These are phyloP conservation scores for Metschnikowia bowlesiae DNA, from an alignment of 805 yeast species.

Conservation along the genomic window DNA sequence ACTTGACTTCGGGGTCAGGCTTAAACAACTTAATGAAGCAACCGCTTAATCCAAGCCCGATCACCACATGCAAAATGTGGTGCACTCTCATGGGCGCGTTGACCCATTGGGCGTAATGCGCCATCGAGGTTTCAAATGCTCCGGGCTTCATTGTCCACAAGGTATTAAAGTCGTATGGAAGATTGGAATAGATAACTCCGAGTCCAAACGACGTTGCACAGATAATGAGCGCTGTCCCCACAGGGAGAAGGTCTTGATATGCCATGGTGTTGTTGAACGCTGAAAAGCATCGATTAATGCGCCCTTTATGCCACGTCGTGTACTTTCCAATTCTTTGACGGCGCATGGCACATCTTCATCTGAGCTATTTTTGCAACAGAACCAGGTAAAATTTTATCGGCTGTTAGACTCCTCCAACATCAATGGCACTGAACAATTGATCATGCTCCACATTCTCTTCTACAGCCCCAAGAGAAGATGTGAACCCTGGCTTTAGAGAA, in stretches of 20 bases:
- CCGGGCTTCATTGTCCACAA: conserved; percentile 56
- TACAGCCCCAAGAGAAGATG: too few relatives aligned
- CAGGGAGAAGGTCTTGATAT: conserved; percentile 44
- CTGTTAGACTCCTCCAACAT: too few relatives aligned
- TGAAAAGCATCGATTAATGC: neutral
- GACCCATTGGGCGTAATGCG: conserved; percentile 76
- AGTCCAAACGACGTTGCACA: conserved; percentile 70
- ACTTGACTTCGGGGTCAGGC: conserved; percentile 79
- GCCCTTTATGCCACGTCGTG: neutral
- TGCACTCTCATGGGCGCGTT: conserved; percentile 54
- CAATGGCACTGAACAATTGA: too few relatives aligned
- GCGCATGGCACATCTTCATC: too few relatives aligned
- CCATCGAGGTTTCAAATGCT: conserved; percentile 58
- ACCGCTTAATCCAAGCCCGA: conserved; percentile 66
- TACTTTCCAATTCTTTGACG: neutral
- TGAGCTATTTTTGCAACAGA: too few relatives aligned
- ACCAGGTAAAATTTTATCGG: too few relatives aligned
- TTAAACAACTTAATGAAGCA: conserved; percentile 73
- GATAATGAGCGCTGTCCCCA: conserved; percentile 40
- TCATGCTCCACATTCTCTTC: too few relatives aligned
- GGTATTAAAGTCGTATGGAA: conserved; percentile 76
- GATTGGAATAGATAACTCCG: conserved; percentile 74
- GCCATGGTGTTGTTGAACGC: conserved; percentile 14
- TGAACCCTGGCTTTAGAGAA: too few relatives aligned
- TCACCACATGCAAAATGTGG: conserved; percentile 58